A percentile compares a stretch with the other conserved stretches of the same genome.
These are phyloP conservation scores for Clonostachys solani DNA, from an alignment of 2,329 filamentous ascomycete genomes.

Conservation along the genomic window DNA sequence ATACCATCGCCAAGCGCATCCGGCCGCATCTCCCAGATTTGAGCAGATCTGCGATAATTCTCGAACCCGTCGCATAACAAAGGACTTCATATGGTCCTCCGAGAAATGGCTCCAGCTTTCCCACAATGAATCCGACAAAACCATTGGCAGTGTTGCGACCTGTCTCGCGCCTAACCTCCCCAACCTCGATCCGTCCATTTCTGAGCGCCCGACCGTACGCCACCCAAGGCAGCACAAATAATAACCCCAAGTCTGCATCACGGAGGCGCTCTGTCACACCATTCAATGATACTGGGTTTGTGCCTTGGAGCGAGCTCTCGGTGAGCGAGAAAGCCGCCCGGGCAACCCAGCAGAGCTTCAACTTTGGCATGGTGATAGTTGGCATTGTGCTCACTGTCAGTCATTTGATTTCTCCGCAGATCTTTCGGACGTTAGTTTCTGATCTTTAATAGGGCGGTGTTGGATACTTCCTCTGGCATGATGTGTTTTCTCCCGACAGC, in stretches of 20 bases:
- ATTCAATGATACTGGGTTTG: constrained; percentile 78
- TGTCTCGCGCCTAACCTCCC: constrained; percentile 16
- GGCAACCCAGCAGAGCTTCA: constrained; percentile 87
- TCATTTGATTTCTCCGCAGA: neutral
- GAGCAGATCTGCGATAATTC: no score
- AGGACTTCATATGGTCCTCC: constrained; percentile 4
- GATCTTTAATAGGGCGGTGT: constrained; percentile 59
- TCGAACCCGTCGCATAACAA: no score
- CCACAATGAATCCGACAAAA: constrained; percentile 41
- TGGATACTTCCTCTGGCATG: constrained; percentile 71
- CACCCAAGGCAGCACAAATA: constrained; percentile 45
- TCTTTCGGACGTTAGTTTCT: neutral
- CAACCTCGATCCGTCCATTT: constrained; percentile 7
- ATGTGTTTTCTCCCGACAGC: constrained; percentile 81
- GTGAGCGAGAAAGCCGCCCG: constrained; percentile 74
- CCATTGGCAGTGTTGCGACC: constrained; percentile 28
- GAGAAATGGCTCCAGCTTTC: constrained; percentile 19
- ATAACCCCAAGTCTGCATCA: constrained; percentile 29
- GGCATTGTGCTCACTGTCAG: constrained; percentile 74
- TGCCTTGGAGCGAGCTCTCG: constrained; percentile 77
- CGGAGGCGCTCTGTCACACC: constrained; percentile 72
- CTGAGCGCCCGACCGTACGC: constrained; percentile 50
- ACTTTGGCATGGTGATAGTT: constrained; percentile 72
- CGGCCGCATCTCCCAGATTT: no score
- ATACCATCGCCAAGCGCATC: neutral